These are phyloP conservation scores for Parasarocladium wereldwijsianum DNA, from an alignment of 2,329 filamentous ascomycete genomes.

Conservation along the genomic window DNA sequence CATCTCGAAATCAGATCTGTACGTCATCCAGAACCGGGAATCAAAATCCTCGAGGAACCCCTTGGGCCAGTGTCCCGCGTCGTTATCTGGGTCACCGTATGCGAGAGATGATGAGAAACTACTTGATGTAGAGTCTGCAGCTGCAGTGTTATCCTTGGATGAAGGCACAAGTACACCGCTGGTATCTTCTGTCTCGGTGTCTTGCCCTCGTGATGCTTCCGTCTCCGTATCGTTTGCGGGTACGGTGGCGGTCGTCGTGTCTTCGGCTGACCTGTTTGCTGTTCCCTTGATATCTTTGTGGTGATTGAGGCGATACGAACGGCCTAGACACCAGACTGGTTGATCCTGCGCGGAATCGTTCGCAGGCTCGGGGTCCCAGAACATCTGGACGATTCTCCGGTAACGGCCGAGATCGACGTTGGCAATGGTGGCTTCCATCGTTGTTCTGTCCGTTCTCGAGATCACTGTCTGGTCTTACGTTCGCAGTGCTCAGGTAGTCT, in stretches of 20 bases:
- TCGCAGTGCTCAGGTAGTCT: too few relatives aligned
- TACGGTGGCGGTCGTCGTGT: constrained; percentile 9
- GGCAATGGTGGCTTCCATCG: constrained; percentile 24
- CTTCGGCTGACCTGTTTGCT: background rate
- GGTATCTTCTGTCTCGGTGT: constrained; percentile 8
- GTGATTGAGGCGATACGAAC: constrained; percentile 29
- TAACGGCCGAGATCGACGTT: constrained; percentile 60
- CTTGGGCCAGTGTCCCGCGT: constrained; percentile 57
- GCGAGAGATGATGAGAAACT: constrained; percentile 37
- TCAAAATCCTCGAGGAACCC: constrained; percentile 87
- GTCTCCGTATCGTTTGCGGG: constrained; percentile 9
- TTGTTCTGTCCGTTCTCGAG: constrained; percentile 1
- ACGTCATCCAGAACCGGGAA: constrained; percentile 90
- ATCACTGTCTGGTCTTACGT: too few relatives aligned
- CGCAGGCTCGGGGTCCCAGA: constrained; percentile 80
- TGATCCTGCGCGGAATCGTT: constrained; percentile 56
- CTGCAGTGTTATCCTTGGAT: constrained; percentile 24
- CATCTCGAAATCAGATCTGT: constrained; percentile 69
- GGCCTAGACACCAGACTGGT: constrained; percentile 72
- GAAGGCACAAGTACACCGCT: constrained; percentile 5
- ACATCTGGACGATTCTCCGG: constrained; percentile 74
- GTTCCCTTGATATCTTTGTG: constrained; percentile 5
- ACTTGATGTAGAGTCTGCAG: constrained; percentile 32
- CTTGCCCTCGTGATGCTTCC: constrained; percentile 8
- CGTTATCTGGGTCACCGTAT: constrained; percentile 27